These are phyloP conservation scores for Rhynchospora breviuscula DNA, from an alignment of 176 grass and related monocot genomes.

Conservation along the genomic window DNA sequence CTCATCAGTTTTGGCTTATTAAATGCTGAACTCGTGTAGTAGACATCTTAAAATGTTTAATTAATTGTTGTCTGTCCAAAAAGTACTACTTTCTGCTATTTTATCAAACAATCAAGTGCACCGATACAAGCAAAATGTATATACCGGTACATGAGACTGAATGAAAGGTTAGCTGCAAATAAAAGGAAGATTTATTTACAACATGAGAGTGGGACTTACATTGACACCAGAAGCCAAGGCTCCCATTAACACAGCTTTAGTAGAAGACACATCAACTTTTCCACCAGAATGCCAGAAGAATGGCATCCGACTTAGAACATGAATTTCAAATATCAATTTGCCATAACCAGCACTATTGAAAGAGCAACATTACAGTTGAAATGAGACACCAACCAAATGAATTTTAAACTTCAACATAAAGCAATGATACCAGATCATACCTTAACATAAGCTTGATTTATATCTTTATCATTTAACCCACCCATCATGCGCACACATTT, in stretches of 20 bases:
- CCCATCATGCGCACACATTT: constrained; percentile 89
- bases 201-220: constrained; percentile 30
- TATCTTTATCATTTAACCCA: constrained; percentile 76
- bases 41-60: no score
- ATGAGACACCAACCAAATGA: background rate
- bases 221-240: constrained; percentile 86
- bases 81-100: no score
- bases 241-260: constrained; percentile 71
- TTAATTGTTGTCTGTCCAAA: no score
- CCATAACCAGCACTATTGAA: background rate
- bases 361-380: background rate
- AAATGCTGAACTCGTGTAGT: no score
- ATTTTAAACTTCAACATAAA: background rate
- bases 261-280: constrained; percentile 42
- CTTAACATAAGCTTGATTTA: constrained; percentile 89
- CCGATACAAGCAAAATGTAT: background rate
- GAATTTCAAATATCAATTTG: constrained; percentile 21
- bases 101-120: background rate
- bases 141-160: background rate
- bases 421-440: constrained; percentile 24
- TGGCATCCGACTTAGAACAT: constrained; percentile 90
- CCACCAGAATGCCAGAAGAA: constrained; percentile 81
- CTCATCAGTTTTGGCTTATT: no score
- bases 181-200: background rate
- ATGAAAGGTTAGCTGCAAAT: background rate